These are phyloP conservation scores for Hypoxylon lienhwacheense DNA, from an alignment of 495 filamentous ascomycete genomes.

Conservation along the genomic window DNA sequence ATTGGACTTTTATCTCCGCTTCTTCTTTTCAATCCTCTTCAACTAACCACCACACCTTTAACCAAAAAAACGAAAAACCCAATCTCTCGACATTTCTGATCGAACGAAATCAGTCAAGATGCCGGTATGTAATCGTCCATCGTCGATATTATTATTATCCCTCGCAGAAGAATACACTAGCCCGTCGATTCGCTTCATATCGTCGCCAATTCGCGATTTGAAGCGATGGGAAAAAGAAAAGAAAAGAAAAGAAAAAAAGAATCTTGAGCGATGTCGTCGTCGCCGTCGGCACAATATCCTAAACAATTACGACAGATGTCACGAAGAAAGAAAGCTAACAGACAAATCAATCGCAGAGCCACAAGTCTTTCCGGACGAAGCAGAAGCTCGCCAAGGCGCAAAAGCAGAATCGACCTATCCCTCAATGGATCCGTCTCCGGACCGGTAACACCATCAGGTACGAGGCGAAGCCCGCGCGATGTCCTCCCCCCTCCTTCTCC, in stretches of 20 bases:
- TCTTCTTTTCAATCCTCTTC: constrained; percentile 25
- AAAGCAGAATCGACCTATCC: constrained; percentile 99
- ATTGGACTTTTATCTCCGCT: constrained; percentile 27
- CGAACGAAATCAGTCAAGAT: constrained; percentile 69
- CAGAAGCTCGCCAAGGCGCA: constrained; percentile 99
- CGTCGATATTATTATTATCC: not conserved
- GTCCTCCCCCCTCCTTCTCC: not conserved
- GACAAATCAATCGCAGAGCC: constrained; percentile 63
- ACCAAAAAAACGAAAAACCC: constrained; percentile 43
- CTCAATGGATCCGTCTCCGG: constrained; percentile 98
- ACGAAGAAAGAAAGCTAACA: constrained; percentile 12
- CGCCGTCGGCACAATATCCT: no score
- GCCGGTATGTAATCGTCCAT: constrained; percentile 65
- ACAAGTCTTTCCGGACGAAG: constrained; percentile 99
- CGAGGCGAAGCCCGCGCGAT: constrained; percentile 39
- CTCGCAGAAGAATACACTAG: not conserved
- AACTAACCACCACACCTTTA: constrained; percentile 38
- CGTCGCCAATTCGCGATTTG: no score
- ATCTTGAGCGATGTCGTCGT: no score
- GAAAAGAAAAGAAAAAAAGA: no score
- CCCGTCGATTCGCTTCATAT: not conserved
- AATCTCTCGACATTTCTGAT: constrained; percentile 47
- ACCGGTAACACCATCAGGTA: constrained; percentile 99
- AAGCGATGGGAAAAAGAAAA: no score
- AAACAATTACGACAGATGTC: constrained; percentile 1